Evolutionary conservation across 106 monocot genomes (phyloP).

Genomic region (Dendrobium nobile): DNA sequence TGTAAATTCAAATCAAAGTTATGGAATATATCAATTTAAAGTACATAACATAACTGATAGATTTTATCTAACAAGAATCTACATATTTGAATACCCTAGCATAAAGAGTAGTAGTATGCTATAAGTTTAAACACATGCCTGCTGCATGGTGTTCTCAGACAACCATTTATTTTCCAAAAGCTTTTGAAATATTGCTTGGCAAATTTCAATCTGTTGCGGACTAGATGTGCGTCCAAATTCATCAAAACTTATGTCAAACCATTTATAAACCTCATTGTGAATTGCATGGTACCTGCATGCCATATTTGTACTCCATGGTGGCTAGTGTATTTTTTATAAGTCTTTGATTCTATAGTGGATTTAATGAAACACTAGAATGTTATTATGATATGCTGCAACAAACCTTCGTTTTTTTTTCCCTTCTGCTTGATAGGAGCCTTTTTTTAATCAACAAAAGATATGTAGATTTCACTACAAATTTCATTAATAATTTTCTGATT

Average conservation of each 20-base stretch:
- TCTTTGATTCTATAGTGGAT: no score
- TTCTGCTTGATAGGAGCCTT: no score
- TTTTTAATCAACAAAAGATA: no score
- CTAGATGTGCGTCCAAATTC: slow-evolving; percentile 86
- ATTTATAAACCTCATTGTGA: slow-evolving; percentile 78
- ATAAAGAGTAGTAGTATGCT: not conserved
- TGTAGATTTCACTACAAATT: no score
- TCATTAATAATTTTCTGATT: no score
- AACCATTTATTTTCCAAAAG: slow-evolving; percentile 81
- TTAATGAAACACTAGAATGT: no score
- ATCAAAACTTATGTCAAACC: slow-evolving; percentile 92
- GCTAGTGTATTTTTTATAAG: no score
- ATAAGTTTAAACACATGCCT: slow-evolving; percentile 28
- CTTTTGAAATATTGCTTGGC: slow-evolving; percentile 82
- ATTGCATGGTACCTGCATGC: slow-evolving; percentile 74
- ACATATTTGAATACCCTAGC: not conserved
- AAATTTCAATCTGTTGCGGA: slow-evolving; percentile 80
- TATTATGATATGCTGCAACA: no score
- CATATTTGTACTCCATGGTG: not conserved
- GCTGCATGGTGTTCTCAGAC: slow-evolving; percentile 83
- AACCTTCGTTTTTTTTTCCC: no score
- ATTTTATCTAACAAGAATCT: not conserved
- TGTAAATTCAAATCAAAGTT: slow-evolving; percentile 2
- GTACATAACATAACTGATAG: not conserved
- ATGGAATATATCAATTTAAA: not conserved